These are phyloP conservation scores for Petunia hybrid DNA, from an alignment of 305 asterid species.

Conservation along the genomic window DNA sequence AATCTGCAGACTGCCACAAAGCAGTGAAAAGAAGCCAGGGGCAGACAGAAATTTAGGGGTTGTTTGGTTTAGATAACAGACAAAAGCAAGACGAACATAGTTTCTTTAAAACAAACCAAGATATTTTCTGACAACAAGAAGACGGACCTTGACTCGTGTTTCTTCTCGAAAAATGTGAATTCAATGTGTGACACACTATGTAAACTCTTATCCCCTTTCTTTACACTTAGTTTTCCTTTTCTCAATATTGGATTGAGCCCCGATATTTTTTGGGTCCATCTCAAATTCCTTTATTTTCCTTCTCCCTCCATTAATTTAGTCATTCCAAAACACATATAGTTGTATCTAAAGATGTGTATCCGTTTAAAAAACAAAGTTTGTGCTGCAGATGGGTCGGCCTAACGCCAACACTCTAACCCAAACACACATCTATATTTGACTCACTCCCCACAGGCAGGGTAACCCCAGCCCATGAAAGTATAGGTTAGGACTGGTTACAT, in stretches of 20 bases:
- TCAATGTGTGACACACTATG: neutral
- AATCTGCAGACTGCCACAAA: slow-evolving; percentile 8
- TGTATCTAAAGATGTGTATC: neutral
- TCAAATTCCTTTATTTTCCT: neutral
- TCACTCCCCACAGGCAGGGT: no score
- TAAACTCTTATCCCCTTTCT: neutral
- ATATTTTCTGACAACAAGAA: neutral
- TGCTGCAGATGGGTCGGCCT: slow-evolving; percentile 35
- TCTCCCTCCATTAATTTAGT: neutral
- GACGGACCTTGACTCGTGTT: neutral
- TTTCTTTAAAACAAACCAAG: slow-evolving; percentile 17
- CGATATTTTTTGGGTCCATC: neutral
- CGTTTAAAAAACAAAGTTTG: neutral
- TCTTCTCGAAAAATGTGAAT: neutral
- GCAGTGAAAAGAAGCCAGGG: neutral
- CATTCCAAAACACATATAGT: neutral
- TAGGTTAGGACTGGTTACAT: no score
- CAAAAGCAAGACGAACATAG: neutral
- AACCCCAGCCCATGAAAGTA: no score
- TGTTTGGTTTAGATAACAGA: slow-evolving; percentile 12
- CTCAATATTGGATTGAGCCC: neutral
- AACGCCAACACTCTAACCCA: no score
- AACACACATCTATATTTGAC: no score
- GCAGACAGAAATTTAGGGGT: neutral
- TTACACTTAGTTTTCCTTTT: neutral